Base-by-base conservation (phyloP, 371 early-diverging fungal genomes). In the Nematocida sp. region DNA sequence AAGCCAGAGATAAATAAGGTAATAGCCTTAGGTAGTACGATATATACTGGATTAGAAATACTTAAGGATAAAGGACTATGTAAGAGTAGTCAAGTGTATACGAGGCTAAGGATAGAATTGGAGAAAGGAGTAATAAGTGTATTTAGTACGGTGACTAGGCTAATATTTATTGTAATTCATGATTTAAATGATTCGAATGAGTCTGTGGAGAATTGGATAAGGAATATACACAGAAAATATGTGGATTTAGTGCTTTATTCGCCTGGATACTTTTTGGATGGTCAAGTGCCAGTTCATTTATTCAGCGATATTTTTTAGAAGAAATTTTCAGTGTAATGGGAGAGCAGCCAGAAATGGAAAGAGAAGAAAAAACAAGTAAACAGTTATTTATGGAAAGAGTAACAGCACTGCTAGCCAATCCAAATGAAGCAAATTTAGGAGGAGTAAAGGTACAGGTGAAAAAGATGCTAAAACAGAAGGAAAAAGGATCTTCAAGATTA, bases 31-130 rank as follows among this genome's bases (percentile, higher is more conserved):
- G 57, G 60, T 1, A 70, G 74, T 41, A 70, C 74, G 19, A 49
- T 70, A n/a, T 70, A 70, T 32, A 61, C 74, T 3, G 74, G 38
- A 2, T 38, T 70, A 11, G 74, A 70, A 37, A 70, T 70, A 25
- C 74, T 70, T 19, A 17, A 15, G 2, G 48, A 60, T 13, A 5
- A 29, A 3, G 31, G 32, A 7, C 3, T 70, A 25, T 61, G 32
- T 31, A 23, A 5, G 27, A 4, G 15, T 7, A 25, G 3, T 32
- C 60, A 32, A 15, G 21, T 21, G 52, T 70, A 70, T 29, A 37
- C 4, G 32, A 58, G 29, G 31, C 7, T 46, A 2, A 5, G 3
- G 2, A 15, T 60, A 1, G 29, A 4, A 34, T 49, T 32, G 21
- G 74, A 70, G 38, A 17, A 17, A 23, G 46, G 13, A 3, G 15